Base-by-base conservation (phyloP, 169 alveolate genomes). In the Besnoitia besnoiti region DNA sequence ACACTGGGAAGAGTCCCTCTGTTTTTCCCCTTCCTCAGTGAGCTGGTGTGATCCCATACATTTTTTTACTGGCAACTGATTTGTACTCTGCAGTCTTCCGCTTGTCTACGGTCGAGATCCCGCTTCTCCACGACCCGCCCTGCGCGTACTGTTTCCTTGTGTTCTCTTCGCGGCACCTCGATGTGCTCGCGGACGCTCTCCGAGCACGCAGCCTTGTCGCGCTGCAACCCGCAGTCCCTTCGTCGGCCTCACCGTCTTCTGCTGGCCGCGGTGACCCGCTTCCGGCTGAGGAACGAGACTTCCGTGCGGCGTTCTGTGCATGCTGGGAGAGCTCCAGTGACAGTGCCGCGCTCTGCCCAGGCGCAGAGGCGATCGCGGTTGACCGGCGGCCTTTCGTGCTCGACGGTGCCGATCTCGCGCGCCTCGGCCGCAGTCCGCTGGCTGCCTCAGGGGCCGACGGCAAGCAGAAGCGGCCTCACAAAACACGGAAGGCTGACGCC, bases 101-200 rank as follows among this genome's bases (percentile, higher is more conserved):
- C n/a, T 10, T 90, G 40, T 90, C 94, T 21, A 90, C 94, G 2
- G 94, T 90, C 76, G 94, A 90, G 44, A 50, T 90, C 46, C 94
- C 94, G 0, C 61, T 89, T 62, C 85, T 90, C 46, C 90, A 88
- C 59, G 73, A 42, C 42, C 94, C 94, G 0, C 50, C 91, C 37
- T 90, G 94, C 51, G 67, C 87, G 0, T 90, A 90, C 77, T 79
- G 87, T 37, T 40, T 90, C 62, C 94, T 90, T 30, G 39, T 90
- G 90, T 80, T 90, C 76, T 80, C 94, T 49, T 51, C 40, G n/a
- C 35, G 47, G 55, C 90, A 77, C 47, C 84, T 75, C 7, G n/a
- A 40, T 37, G 62, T 67, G 27, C 62, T 90, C 51, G 44, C 12
- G 21, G 40, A 21, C 44, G 80, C 80, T n/a, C 42, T 67, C 42